Evolutionary conservation across 257 asterid genomes (phyloP).

Genomic region (Nicotiana tabacum): DNA sequence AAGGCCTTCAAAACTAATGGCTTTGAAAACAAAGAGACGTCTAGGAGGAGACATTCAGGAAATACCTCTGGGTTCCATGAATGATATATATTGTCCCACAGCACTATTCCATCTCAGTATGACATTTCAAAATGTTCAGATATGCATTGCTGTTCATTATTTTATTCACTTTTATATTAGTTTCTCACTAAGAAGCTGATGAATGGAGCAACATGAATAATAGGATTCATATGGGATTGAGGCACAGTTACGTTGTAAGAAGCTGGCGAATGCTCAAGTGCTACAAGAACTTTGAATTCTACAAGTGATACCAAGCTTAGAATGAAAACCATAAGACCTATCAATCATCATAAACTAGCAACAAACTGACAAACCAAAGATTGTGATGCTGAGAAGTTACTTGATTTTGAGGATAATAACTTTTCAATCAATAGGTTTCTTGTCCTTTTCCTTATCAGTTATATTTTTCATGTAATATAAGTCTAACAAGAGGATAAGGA

Average conservation of each 20-base stretch:
- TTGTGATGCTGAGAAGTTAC: not conserved
- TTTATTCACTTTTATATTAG: not conserved
- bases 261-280: not conserved
- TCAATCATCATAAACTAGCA: constrained; percentile 1
- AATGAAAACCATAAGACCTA: not conserved
- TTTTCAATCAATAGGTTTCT: not conserved
- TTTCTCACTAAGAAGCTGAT: not conserved
- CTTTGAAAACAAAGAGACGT: not conserved
- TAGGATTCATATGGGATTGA: not conserved
- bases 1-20: not conserved
- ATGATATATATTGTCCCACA: not conserved
- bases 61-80: not conserved
- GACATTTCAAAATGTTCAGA: not conserved
- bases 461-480: not conserved
- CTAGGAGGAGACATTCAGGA: not conserved
- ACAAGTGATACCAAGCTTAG: not conserved
- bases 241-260: not conserved
- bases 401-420: not conserved
- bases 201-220: not conserved
- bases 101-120: not conserved
- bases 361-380: not conserved
- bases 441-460: not conserved
- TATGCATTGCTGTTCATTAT: not conserved
- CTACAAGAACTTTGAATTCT: not conserved
- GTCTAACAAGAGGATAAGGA: not conserved